phyloP scores from a whole-genome alignment of 768 basidiomycete species.

The Termitomyces sp. region DNA sequence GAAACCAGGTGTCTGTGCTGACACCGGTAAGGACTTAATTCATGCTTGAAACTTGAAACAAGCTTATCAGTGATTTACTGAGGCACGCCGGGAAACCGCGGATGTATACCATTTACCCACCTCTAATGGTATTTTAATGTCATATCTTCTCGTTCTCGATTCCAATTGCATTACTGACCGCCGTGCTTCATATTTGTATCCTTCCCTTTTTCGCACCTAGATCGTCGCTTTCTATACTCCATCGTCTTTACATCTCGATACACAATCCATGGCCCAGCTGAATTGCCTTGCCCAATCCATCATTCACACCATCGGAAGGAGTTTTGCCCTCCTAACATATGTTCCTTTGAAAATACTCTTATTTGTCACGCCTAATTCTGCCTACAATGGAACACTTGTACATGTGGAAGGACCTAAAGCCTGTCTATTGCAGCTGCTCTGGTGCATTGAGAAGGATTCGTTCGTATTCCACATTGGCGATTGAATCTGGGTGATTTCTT shows the following conservation, averaged over 20 bases:
- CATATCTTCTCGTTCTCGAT: background rate
- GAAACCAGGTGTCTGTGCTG: too few relatives aligned
- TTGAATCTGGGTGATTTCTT: background rate
- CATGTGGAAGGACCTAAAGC: background rate
- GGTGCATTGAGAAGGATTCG: too few relatives aligned
- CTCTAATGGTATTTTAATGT: background rate
- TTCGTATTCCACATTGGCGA: too few relatives aligned
- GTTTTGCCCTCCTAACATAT: background rate
- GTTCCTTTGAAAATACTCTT: background rate
- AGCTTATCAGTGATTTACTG: too few relatives aligned
- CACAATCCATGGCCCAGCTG: background rate
- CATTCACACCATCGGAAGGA: background rate
- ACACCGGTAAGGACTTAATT: too few relatives aligned
- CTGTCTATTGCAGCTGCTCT: too few relatives aligned
- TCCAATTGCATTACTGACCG: background rate
- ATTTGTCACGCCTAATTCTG: background rate
- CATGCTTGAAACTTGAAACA: too few relatives aligned
- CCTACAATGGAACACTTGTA: background rate
- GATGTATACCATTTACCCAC: background rate
- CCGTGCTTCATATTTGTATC: background rate
- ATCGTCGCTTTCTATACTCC: background rate
- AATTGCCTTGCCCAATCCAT: background rate
- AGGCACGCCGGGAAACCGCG: background rate
- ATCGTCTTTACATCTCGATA: background rate
- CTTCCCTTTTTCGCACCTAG: too few relatives aligned